These are phyloP conservation scores for Solanum chacoense DNA, from an alignment of 305 asterid species.

Conservation along the genomic window DNA sequence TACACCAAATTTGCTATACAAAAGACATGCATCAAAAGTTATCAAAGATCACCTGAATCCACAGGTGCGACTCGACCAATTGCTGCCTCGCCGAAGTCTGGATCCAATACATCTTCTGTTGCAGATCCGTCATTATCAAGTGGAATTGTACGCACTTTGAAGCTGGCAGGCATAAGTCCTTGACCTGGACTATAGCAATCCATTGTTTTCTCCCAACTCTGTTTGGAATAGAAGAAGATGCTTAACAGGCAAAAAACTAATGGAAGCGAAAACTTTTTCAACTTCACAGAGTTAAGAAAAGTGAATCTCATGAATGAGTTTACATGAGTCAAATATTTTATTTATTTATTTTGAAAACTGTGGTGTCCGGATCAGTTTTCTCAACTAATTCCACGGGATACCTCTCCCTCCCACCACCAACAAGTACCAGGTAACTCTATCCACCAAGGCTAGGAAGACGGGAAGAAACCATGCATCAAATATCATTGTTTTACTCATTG, in stretches of 20 bases:
- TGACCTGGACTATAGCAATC: slow-evolving; percentile 97
- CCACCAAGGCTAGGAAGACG: neutral
- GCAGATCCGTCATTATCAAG: slow-evolving; percentile 72
- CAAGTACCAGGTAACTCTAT: neutral
- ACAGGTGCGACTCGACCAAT: slow-evolving; percentile 97
- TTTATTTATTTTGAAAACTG: no score
- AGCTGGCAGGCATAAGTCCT: slow-evolving; percentile 96
- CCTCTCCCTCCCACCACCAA: neutral
- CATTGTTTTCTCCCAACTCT: slow-evolving; percentile 99
- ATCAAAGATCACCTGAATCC: slow-evolving; percentile 58
- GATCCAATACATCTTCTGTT: slow-evolving; percentile 86
- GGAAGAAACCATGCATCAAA: neutral
- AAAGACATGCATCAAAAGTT: neutral
- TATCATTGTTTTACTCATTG: neutral
- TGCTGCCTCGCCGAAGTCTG: slow-evolving; percentile 96
- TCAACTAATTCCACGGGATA: neutral
- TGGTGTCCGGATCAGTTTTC: neutral
- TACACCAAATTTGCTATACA: neutral
- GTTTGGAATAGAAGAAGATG: slow-evolving; percentile 6
- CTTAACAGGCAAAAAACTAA: neutral
- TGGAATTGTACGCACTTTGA: slow-evolving; percentile 76
- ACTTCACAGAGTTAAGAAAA: neutral
- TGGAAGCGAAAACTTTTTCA: neutral
- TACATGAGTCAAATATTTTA: neutral
- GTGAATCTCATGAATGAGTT: neutral